These are phyloP conservation scores for Silene noctiflora DNA, from an alignment of 179 eudicot genomes.

Conservation along the genomic window DNA sequence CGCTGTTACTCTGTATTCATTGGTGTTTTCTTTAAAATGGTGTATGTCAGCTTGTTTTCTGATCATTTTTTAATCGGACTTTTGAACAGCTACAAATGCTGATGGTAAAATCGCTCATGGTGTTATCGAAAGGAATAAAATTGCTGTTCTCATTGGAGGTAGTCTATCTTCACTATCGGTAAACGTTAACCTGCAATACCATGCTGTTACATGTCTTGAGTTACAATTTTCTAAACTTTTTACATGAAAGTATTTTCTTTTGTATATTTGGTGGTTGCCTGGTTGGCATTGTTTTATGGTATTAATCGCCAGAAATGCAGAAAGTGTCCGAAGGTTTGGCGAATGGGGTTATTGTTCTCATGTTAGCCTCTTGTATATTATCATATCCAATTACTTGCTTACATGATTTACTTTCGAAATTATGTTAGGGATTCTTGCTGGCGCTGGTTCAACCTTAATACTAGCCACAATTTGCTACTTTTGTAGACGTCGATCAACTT, in stretches of 20 bases:
- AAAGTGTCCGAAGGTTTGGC: neutral
- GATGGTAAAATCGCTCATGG: slow-evolving; percentile 24
- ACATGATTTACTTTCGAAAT: neutral
- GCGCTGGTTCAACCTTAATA: slow-evolving; percentile 44
- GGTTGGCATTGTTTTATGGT: neutral
- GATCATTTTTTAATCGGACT: slow-evolving; percentile 5
- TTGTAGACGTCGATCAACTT: slow-evolving; percentile 39
- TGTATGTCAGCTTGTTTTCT: slow-evolving; percentile 1
- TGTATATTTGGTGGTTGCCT: neutral
- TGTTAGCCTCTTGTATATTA: neutral
- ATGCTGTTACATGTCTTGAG: neutral
- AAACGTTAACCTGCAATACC: neutral
- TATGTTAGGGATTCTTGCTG: slow-evolving; percentile 53
- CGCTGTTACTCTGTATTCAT: neutral
- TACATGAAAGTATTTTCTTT: neutral
- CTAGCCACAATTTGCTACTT: slow-evolving; percentile 42
- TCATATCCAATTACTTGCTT: neutral
- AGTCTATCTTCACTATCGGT: slow-evolving; percentile 11
- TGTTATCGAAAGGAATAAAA: slow-evolving; percentile 27
- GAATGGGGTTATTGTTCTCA: neutral
- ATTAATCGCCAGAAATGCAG: neutral
- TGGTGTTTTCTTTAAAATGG: neutral
- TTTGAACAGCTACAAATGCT: slow-evolving; percentile 41
- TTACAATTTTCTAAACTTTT: neutral
- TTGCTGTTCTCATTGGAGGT: slow-evolving; percentile 66